Evolutionary conservation across 306 rosid species (phyloP).

Genomic region (Purshia tridentata): DNA sequence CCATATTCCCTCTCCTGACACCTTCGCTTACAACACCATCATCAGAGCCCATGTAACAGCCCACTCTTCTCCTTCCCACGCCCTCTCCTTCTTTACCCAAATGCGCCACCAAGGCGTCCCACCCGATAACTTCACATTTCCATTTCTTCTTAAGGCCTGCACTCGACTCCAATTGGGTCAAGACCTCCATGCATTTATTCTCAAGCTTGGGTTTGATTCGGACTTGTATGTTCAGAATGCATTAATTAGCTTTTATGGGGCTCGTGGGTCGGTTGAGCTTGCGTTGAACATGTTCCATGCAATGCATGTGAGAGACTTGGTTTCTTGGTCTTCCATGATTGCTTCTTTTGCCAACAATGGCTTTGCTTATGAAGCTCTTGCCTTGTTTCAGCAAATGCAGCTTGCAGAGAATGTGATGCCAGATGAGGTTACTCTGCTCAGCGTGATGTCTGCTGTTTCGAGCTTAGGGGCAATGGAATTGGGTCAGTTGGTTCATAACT

Average conservation of each 20-base stretch:
- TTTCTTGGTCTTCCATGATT: slow-evolving; percentile 19
- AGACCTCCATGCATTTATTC: slow-evolving; percentile 9
- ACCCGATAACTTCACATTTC: slow-evolving; percentile 17
- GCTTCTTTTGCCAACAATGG: neutral
- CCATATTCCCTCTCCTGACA: slow-evolving; percentile 3
- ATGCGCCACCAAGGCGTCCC: neutral
- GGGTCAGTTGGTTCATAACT: slow-evolving; percentile 4
- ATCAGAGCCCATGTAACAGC: slow-evolving; percentile 12
- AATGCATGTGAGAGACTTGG: slow-evolving; percentile 8
- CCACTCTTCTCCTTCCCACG: neutral
- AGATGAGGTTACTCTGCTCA: slow-evolving; percentile 11
- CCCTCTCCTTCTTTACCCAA: slow-evolving; percentile 1
- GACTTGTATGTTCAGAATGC: slow-evolving; percentile 10
- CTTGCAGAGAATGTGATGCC: neutral
- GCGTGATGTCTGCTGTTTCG: slow-evolving; percentile 1
- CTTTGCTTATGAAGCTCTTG: neutral
- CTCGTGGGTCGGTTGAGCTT: slow-evolving; percentile 4
- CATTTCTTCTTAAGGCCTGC: slow-evolving; percentile 10
- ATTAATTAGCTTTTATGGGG: slow-evolving; percentile 8
- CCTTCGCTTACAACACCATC: slow-evolving; percentile 11
- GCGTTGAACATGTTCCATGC: slow-evolving; percentile 8
- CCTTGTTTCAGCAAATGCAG: slow-evolving; percentile 7
- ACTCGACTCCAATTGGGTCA: slow-evolving; percentile 7
- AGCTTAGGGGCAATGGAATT: slow-evolving; percentile 12
- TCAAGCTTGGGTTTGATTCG: neutral